phyloP scores from a whole-genome alignment of 139 green algal genomes.

The Trebouxia sp. region DNA sequence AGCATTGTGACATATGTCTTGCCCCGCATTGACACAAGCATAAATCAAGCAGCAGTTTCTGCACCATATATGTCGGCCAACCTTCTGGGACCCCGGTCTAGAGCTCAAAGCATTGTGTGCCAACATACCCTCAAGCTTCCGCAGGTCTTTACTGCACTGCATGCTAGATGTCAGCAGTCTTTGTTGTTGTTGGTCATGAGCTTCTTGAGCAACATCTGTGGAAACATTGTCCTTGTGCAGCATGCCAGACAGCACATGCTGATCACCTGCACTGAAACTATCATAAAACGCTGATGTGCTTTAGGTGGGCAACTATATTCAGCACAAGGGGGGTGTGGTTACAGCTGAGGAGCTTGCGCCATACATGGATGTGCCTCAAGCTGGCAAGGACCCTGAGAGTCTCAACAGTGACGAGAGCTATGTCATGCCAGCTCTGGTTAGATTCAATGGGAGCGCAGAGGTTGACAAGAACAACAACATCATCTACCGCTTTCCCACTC shows the following conservation, averaged over 20 bases:
- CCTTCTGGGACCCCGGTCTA: too few relatives aligned
- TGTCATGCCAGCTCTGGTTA: constrained; percentile 86
- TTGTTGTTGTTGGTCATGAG: too few relatives aligned
- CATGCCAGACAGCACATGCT: neutral
- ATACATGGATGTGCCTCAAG: constrained; percentile 71
- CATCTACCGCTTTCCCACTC: constrained; percentile 85
- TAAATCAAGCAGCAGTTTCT: too few relatives aligned
- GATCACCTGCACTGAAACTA: too few relatives aligned
- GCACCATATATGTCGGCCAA: too few relatives aligned
- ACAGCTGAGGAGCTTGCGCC: constrained; percentile 94
- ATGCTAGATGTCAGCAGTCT: too few relatives aligned
- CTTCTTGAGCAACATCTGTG: too few relatives aligned
- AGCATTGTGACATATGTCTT: too few relatives aligned
- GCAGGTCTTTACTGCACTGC: too few relatives aligned
- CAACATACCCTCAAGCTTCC: too few relatives aligned
- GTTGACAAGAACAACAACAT: constrained; percentile 87
- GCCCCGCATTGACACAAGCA: neutral
- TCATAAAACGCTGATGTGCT: constrained; percentile 16
- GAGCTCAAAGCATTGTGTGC: too few relatives aligned
- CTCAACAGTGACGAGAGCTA: constrained; percentile 70
- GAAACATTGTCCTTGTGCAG: too few relatives aligned
- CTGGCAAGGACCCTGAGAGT: constrained; percentile 45
- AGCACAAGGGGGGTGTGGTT: constrained; percentile 79
- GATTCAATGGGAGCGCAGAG: constrained; percentile 80
- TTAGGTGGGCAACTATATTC: constrained; percentile 56